phyloP scores from a whole-genome alignment of 805 yeast species.

The Spathaspora girioi region DNA sequence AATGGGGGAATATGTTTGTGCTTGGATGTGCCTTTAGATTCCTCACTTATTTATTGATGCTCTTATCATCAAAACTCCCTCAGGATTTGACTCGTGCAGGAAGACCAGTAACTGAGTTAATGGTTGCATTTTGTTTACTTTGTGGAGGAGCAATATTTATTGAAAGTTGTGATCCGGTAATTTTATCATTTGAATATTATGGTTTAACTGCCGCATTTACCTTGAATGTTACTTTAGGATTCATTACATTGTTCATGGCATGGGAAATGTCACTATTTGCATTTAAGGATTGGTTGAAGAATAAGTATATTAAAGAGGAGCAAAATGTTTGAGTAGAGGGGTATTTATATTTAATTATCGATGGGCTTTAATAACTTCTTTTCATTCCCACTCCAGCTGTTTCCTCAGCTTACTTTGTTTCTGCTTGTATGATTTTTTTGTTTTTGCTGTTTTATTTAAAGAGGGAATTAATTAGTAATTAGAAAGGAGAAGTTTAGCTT shows the following conservation, averaged over 20 bases:
- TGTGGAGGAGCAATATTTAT: constrained; percentile 91
- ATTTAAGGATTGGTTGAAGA: constrained; percentile 46
- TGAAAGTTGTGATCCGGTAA: constrained; percentile 85
- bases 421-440: neutral
- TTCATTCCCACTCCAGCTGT: neutral
- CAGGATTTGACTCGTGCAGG: constrained; percentile 26
- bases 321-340: neutral
- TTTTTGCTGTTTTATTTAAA: neutral
- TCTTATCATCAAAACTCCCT: constrained; percentile 37
- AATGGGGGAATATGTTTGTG: constrained; percentile 89
- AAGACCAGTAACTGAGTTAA: constrained; percentile 83
- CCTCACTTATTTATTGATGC: constrained; percentile 54
- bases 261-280: constrained; percentile 77
- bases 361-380: neutral
- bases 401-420: neutral
- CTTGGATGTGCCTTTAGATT: constrained; percentile 77
- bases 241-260: constrained; percentile 75
- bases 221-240: constrained; percentile 79
- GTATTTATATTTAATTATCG: neutral
- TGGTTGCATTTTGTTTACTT: constrained; percentile 73
- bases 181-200: constrained; percentile 66
- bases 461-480: neutral
- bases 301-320: neutral
- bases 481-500: neutral
- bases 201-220: constrained; percentile 90